Evolutionary conservation across 176 grass and related monocot genomes (phyloP).

Genomic region (Zoysia pacifica): DNA sequence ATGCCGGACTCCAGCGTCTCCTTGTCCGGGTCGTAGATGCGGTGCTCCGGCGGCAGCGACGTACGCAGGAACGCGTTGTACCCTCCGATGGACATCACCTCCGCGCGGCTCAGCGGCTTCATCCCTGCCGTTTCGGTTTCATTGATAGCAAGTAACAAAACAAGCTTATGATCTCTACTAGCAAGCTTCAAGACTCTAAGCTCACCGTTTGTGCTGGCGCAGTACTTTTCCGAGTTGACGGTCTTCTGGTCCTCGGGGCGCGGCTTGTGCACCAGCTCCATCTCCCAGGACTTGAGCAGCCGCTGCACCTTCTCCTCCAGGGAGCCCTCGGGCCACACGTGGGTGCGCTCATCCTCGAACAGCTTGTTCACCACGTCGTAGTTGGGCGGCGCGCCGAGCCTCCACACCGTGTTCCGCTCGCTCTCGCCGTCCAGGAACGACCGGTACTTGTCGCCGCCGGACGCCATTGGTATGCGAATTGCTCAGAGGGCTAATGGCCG

Average conservation of each 20-base stretch:
- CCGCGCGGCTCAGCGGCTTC: constrained; percentile 16
- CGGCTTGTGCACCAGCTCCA: constrained; percentile 76
- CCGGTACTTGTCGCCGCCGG: constrained; percentile 56
- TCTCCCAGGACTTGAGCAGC: constrained; percentile 78
- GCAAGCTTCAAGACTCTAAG: too few species aligned
- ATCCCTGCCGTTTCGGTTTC: constrained; percentile 14
- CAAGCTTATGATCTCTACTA: too few species aligned
- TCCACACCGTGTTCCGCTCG: constrained; percentile 68
- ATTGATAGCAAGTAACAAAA: too few species aligned
- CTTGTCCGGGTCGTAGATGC: constrained; percentile 59
- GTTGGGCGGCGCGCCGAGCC: constrained; percentile 63
- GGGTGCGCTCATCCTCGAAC: constrained; percentile 71
- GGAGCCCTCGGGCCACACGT: constrained; percentile 64
- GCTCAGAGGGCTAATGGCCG: too few species aligned
- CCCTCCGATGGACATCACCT: constrained; percentile 49
- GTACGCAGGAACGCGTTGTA: constrained; percentile 76
- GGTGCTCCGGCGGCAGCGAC: constrained; percentile 51
- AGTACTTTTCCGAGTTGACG: constrained; percentile 32
- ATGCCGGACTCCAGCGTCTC: constrained; percentile 52
- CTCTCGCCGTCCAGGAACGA: constrained; percentile 68
- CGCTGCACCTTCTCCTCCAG: constrained; percentile 75
- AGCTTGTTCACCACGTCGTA: constrained; percentile 75
- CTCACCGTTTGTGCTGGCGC: constrained; percentile 58
- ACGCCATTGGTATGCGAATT: constrained; percentile 26
- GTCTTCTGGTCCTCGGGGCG: constrained; percentile 64